Conservation (phyloP, 176 grass and related monocot species). For the Zea luxurians region DNA sequence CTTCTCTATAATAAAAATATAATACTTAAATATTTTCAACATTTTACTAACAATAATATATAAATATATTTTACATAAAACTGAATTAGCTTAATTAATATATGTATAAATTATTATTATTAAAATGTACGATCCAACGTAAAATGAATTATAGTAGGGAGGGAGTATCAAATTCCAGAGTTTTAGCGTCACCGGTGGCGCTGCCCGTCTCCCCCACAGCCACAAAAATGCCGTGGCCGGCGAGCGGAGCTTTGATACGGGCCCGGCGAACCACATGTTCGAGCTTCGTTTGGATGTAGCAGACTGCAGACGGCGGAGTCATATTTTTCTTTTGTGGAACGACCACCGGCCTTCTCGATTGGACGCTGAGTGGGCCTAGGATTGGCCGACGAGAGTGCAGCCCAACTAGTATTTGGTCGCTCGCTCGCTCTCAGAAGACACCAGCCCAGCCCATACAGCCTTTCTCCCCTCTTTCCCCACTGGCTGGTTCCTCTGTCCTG, state of each 20-base stretch:
- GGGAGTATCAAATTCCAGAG: no score
- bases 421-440: neutral
- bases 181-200: no score
- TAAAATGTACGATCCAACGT: no score
- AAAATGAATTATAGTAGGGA: no score
- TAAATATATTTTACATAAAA: no score
- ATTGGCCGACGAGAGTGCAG: neutral
- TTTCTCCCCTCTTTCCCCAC: neutral
- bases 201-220: constrained; percentile 43
- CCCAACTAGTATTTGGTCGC: neutral
- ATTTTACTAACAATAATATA: no score
- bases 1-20: no score
- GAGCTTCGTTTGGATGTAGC: neutral
- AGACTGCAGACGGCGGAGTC: neutral
- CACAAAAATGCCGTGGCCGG: constrained; percentile 30
- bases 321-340: constrained; percentile 4
- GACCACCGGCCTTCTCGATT: neutral
- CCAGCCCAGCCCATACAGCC: constrained; percentile 25
- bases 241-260: constrained; percentile 10
- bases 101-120: no score
- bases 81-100: no score
- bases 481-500: neutral
- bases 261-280: constrained; percentile 35
- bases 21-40: no score
- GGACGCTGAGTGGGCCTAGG: neutral